Conservation (phyloP, 1,139 yeast species). For the Nakaseomyces glabratus region DNA sequence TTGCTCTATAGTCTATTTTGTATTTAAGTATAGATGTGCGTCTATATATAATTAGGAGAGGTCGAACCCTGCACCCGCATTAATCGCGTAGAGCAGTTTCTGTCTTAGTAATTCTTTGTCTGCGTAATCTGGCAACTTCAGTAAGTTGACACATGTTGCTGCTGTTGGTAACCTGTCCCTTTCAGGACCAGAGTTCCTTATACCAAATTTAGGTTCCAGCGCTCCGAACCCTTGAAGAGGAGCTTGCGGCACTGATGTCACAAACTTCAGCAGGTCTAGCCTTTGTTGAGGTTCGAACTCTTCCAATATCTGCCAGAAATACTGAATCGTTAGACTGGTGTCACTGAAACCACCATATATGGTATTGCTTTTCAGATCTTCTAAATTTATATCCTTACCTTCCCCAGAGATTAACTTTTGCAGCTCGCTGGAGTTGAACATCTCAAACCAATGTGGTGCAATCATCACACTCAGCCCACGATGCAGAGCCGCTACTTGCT, state of each 20-base stretch:
- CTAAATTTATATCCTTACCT: constrained; percentile 54
- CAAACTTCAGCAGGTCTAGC: constrained; percentile 65
- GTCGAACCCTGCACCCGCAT: constrained; percentile 80
- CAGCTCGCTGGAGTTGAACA: constrained; percentile 77
- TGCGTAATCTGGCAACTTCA: constrained; percentile 75
- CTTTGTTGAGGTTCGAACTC: constrained; percentile 59
- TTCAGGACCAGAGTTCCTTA: constrained; percentile 55
- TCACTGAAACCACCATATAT: constrained; percentile 59
- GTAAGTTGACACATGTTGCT: constrained; percentile 81
- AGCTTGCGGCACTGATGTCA: constrained; percentile 84
- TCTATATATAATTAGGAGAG: constrained; percentile 39
- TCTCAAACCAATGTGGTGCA: constrained; percentile 63
- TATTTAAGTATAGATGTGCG: too few relatives aligned
- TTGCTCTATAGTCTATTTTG: too few relatives aligned
- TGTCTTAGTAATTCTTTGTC: constrained; percentile 47
- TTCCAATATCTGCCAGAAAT: constrained; percentile 68
- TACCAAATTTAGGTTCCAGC: constrained; percentile 71
- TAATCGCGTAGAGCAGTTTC: constrained; percentile 69
- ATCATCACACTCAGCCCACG: constrained; percentile 65
- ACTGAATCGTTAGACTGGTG: constrained; percentile 46
- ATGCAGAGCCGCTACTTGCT: constrained; percentile 57
- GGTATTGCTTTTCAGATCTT: constrained; percentile 56
- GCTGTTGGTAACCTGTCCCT: constrained; percentile 72
- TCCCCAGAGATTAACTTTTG: constrained; percentile 86
- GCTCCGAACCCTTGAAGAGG: constrained; percentile 80